These are phyloP conservation scores for Ophiosphaerella korrae DNA, from an alignment of 2,329 filamentous ascomycete genomes.

Conservation along the genomic window DNA sequence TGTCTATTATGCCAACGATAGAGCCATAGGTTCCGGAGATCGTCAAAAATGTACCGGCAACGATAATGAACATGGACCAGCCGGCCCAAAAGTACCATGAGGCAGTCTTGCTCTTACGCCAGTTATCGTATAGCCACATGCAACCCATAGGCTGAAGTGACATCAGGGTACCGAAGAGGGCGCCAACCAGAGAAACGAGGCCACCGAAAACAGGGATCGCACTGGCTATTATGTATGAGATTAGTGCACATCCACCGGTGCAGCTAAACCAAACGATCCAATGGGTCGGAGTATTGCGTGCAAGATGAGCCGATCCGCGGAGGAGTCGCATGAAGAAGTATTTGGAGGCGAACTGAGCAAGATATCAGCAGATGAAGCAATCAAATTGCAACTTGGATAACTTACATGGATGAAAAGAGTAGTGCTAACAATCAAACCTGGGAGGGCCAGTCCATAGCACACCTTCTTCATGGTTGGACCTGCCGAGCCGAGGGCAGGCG, in stretches of 20 bases:
- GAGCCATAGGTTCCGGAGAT: slow-evolving; percentile 34
- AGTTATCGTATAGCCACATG: slow-evolving; percentile 39
- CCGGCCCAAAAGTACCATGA: slow-evolving; percentile 18
- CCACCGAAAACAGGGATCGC: slow-evolving; percentile 36
- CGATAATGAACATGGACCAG: slow-evolving; percentile 31
- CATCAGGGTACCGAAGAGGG: slow-evolving; percentile 33
- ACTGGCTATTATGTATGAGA: slow-evolving; percentile 31
- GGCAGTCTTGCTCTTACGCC: slow-evolving; percentile 13
- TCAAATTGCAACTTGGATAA: background rate
- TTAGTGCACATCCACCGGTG: slow-evolving; percentile 20
- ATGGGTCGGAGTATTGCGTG: slow-evolving; percentile 27
- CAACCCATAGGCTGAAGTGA: slow-evolving; percentile 34
- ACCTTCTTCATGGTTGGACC: slow-evolving; percentile 62
- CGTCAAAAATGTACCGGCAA: slow-evolving; percentile 26
- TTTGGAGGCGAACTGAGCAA: slow-evolving; percentile 26
- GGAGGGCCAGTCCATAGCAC: slow-evolving; percentile 70
- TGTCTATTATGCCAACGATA: slow-evolving; percentile 33
- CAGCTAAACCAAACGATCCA: slow-evolving; percentile 33
- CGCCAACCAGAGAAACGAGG: slow-evolving; percentile 32
- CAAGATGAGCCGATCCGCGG: slow-evolving; percentile 69
- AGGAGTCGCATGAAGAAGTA: slow-evolving; percentile 69
- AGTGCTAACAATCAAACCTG: slow-evolving; percentile 42
- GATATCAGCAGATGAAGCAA: background rate
- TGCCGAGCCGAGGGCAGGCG: slow-evolving; percentile 70
- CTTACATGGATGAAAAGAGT: slow-evolving; percentile 30